Evolutionary conservation across 352 stramenopile genomes (phyloP).

Genomic region (Pythium sukuiense): DNA sequence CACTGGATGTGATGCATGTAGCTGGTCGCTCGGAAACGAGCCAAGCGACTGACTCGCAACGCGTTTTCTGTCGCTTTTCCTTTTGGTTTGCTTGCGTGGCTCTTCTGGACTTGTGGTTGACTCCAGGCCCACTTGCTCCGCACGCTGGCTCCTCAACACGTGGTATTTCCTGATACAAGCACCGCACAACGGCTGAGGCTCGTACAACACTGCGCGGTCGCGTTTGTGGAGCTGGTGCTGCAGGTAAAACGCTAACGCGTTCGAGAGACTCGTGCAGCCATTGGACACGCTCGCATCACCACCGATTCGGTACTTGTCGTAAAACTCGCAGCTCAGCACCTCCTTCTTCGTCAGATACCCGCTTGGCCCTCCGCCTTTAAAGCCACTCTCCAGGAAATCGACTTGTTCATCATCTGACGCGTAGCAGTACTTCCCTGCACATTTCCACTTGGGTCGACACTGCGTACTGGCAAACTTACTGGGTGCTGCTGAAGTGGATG

Average conservation of each 20-base stretch:
- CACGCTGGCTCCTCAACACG: conserved; percentile 22
- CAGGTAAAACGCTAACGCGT: conserved; percentile 52
- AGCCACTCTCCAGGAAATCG: conserved; percentile 5
- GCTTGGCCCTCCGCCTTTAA: conserved; percentile 21
- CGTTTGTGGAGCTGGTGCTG: conserved; percentile 54
- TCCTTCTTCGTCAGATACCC: conserved; percentile 69
- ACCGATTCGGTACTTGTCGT: conserved; percentile 40
- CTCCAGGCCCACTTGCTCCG: neutral
- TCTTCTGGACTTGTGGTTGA: neutral
- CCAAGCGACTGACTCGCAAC: conserved; percentile 5
- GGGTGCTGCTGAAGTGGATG: neutral
- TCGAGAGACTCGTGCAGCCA: conserved; percentile 39
- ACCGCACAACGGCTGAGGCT: conserved; percentile 51
- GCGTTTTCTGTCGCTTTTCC: neutral
- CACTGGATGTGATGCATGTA: no score
- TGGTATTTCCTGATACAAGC: conserved; percentile 51
- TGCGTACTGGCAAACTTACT: neutral
- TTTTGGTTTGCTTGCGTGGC: neutral
- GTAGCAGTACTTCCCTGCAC: conserved; percentile 25
- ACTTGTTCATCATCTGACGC: neutral
- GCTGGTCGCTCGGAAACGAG: neutral
- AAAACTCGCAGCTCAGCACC: conserved; percentile 67
- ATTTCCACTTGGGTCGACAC: conserved; percentile 40
- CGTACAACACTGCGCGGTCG: conserved; percentile 55
- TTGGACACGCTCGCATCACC: conserved; percentile 47